Evolutionary conservation across 371 early-diverging fungal species (phyloP).

Genomic region (Paramicrosporidium saccamoebae): DNA sequence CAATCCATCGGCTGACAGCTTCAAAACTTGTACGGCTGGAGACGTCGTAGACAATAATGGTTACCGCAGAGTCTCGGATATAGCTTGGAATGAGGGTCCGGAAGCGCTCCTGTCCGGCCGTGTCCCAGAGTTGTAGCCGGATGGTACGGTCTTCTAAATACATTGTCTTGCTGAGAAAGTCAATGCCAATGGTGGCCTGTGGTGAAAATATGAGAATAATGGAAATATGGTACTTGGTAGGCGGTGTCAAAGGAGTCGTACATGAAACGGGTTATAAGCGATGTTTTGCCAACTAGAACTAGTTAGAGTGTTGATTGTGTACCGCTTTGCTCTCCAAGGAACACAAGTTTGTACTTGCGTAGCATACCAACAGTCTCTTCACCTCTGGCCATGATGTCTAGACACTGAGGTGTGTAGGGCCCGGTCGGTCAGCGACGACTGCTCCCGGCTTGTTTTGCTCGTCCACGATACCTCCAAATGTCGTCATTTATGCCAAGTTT

Average conservation of each 20-base stretch:
- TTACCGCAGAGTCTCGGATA: slow-evolving; percentile 92
- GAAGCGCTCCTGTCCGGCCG: slow-evolving; percentile 95
- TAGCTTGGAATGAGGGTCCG: slow-evolving; percentile 87
- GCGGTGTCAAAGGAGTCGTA: slow-evolving; percentile 91
- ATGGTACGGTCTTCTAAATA: slow-evolving; percentile 82
- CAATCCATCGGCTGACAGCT: slow-evolving; percentile 91
- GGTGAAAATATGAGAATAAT: slow-evolving; percentile 1
- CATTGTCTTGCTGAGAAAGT: slow-evolving; percentile 96
- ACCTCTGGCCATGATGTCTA: slow-evolving; percentile 4
- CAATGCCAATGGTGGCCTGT: slow-evolving; percentile 97
- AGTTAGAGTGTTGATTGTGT: slow-evolving; percentile 2
- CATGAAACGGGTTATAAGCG: slow-evolving; percentile 92
- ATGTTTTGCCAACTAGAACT: slow-evolving; percentile 82
- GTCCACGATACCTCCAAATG: too few species aligned
- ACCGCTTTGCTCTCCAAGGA: slow-evolving; percentile 87
- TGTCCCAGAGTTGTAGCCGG: slow-evolving; percentile 98
- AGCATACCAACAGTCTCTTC: slow-evolving; percentile 17
- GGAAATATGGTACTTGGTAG: slow-evolving; percentile 27
- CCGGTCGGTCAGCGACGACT: too few species aligned
- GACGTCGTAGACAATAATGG: slow-evolving; percentile 88
- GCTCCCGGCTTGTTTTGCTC: too few species aligned
- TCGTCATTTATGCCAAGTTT: too few species aligned
- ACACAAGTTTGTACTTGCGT: slow-evolving; percentile 61
- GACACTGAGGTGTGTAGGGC: too few species aligned
- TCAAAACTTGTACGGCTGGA: slow-evolving; percentile 70